phyloP scores from a whole-genome alignment of 1,284 basidiomycete species.

The Apiotrichum porosum region DNA sequence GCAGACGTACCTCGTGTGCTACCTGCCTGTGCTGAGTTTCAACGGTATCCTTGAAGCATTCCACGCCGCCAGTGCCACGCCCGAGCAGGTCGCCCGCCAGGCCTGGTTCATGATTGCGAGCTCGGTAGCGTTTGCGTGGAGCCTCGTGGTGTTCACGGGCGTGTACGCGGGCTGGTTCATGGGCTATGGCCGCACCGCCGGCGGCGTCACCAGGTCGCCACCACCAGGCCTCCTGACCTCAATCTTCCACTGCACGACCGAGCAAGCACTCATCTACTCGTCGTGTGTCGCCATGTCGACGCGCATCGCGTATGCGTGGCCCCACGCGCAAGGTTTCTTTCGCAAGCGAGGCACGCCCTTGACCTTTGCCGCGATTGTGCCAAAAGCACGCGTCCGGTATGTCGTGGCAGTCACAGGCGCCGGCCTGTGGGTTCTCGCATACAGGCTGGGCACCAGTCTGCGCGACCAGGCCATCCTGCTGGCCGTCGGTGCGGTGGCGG shows the following conservation, averaged over 20 bases:
- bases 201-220: not conserved
- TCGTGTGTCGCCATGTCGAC: constrained; percentile 40
- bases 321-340: no score
- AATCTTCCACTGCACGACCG: constrained; percentile 9
- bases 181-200: not conserved
- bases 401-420: not conserved
- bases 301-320: constrained; percentile 33
- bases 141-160: constrained; percentile 14
- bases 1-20: constrained; percentile 66
- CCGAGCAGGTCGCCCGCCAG: constrained; percentile 32
- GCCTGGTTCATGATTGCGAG: constrained; percentile 36
- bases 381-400: not conserved
- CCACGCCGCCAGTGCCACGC: constrained; percentile 65
- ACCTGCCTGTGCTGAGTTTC: constrained; percentile 78
- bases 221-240: not conserved
- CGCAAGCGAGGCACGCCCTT: not conserved
- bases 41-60: constrained; percentile 89
- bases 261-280: constrained; percentile 70
- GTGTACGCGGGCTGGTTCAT: no score
- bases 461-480: constrained; percentile 14
- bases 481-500: constrained; percentile 24
- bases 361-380: not conserved
- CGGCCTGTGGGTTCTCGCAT: not conserved
- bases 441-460: not conserved
- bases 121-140: constrained; percentile 27